These are phyloP conservation scores for Trichoderma orchidacearum DNA, from an alignment of 495 filamentous ascomycete genomes.

Conservation along the genomic window DNA sequence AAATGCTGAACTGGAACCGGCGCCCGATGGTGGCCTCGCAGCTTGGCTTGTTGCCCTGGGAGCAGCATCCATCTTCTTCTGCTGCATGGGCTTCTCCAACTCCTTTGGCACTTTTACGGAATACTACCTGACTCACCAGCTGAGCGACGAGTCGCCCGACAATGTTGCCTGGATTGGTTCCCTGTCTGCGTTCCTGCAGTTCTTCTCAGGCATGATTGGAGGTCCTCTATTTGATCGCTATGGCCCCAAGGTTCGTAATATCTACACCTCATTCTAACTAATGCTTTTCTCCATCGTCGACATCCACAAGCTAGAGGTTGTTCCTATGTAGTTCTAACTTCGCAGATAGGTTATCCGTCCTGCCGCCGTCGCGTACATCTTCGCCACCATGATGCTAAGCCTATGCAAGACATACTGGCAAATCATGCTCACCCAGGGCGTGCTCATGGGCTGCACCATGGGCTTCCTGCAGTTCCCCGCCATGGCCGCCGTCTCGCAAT, in stretches of 20 bases:
- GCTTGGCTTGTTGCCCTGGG: slow-evolving; percentile 21
- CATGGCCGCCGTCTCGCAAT: slow-evolving; percentile 37
- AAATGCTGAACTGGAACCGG: not conserved
- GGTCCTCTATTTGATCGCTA: slow-evolving; percentile 40
- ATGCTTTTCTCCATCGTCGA: not conserved
- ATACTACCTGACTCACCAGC: slow-evolving; percentile 41
- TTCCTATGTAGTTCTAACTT: slow-evolving; percentile 24
- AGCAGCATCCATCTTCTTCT: slow-evolving; percentile 28
- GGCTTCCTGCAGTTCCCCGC: slow-evolving; percentile 36
- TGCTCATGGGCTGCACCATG: slow-evolving; percentile 38
- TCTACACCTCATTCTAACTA: not conserved
- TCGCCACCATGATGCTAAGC: slow-evolving; percentile 40
- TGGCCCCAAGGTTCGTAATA: slow-evolving; percentile 24
- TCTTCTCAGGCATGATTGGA: slow-evolving; percentile 26
- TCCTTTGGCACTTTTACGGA: slow-evolving; percentile 49
- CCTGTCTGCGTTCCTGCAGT: slow-evolving; percentile 31
- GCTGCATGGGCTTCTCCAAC: slow-evolving; percentile 46
- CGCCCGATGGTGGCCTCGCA: slow-evolving; percentile 18
- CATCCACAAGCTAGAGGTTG: not conserved
- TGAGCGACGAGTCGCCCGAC: slow-evolving; percentile 30
- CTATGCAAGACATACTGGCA: slow-evolving; percentile 47
- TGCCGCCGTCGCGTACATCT: slow-evolving; percentile 19
- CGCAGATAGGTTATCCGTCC: slow-evolving; percentile 23
- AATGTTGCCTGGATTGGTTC: slow-evolving; percentile 51
- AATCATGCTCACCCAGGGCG: slow-evolving; percentile 46